These are phyloP conservation scores for Coemansia sp. DNA, from an alignment of 192 early-diverging fungal species.

Conservation along the genomic window DNA sequence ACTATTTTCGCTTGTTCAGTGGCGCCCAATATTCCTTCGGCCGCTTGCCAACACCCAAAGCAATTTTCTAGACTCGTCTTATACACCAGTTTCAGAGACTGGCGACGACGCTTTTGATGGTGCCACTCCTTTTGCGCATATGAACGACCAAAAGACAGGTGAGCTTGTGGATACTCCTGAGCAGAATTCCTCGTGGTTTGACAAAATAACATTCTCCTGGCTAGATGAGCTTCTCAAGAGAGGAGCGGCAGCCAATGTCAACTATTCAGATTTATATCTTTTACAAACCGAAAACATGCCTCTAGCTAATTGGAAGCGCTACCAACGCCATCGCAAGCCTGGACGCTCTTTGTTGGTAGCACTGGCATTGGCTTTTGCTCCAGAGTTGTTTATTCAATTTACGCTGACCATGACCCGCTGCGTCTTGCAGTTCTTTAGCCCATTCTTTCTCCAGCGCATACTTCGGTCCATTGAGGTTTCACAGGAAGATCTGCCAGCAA, in stretches of 20 bases:
- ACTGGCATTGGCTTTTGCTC: slow-evolving; percentile 38
- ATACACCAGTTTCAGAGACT: neutral
- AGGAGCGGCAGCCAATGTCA: slow-evolving; percentile 56
- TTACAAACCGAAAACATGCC: slow-evolving; percentile 57
- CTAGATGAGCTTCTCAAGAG: slow-evolving; percentile 59
- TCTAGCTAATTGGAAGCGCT: slow-evolving; percentile 32
- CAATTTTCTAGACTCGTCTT: neutral
- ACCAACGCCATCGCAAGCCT: slow-evolving; percentile 15
- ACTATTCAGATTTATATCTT: slow-evolving; percentile 59
- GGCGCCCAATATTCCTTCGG: slow-evolving; percentile 25
- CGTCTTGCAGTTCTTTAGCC: slow-evolving; percentile 47
- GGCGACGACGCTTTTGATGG: neutral
- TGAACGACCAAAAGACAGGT: slow-evolving; percentile 8
- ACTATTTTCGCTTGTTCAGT: too few relatives aligned
- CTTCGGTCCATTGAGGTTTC: slow-evolving; percentile 56
- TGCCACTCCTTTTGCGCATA: slow-evolving; percentile 27
- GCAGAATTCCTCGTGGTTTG: slow-evolving; percentile 24
- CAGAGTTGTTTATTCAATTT: slow-evolving; percentile 49
- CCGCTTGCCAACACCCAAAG: neutral
- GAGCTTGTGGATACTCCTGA: slow-evolving; percentile 40
- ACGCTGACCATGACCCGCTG: slow-evolving; percentile 30
- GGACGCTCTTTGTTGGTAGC: slow-evolving; percentile 38
- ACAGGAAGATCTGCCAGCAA: neutral
- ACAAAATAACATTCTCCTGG: slow-evolving; percentile 58
- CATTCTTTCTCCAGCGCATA: slow-evolving; percentile 63